Evolutionary conservation across 176 grass and related monocot genomes (phyloP), one percentile per base, ranked within the genome.

Genomic region (Avena sativa): DNA sequence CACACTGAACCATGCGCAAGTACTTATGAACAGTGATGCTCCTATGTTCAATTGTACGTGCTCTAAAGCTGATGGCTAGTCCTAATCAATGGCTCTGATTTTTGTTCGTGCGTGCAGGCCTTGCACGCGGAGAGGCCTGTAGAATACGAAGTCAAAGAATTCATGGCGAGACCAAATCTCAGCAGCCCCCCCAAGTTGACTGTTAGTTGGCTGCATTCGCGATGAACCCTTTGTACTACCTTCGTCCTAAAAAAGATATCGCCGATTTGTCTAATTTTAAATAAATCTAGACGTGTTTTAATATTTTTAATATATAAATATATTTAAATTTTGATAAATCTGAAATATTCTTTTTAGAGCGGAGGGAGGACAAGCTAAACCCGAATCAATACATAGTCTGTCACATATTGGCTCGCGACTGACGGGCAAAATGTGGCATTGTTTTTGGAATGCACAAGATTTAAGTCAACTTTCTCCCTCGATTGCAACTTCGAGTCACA

Each of bases 351-450:
- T 28, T 28, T 1, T 28, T 1, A 28, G 28, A 28, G 2, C 28
- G 28, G 28, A 28, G 28, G 28, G 28, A 28, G 28, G 1, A 28
- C n/a, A 80, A 55, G 12, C 56, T 8, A 30, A 43, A 71, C 20
- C 40, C 40, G 40, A 43, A 43, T 43, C 56, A 28, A 83, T 50
- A 28, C 40, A 10, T 60, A 28, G 1, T 28, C 28, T 28, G 36
- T 78, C 5, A 49, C 51, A 49, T 60, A 78, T 14, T 49, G 52
- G 40, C 40, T 81, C 8, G 64, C 43, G 11, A 63, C 72, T 10
- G 64, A 53, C 64, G 87, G 63, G 80, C 87, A 51, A 51, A 58
- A 65, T 65, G 62, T 65, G 62, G 25, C 12, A 32, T 32, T 66
- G 63, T 67, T 67, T 67, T 9, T 67, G 64, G 14, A 14, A 28